Percentiles rank a stretch among this genome's conserved stretches.
phyloP scores from a whole-genome alignment of 1,284 basidiomycete genomes.

The Phlebopus sp. region DNA sequence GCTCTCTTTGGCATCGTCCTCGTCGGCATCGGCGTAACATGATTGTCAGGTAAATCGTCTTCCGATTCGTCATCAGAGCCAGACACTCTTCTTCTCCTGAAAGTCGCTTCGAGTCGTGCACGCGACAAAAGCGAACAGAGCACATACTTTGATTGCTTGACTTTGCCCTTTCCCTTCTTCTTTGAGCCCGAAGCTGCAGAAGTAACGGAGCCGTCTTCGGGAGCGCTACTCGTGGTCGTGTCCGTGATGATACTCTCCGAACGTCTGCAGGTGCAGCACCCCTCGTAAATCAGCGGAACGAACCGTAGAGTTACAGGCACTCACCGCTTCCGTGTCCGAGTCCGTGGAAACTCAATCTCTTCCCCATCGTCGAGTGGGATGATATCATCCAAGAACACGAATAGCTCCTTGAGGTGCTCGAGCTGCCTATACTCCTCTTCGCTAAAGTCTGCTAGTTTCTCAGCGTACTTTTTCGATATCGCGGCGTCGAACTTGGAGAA shows the following conservation, averaged over 20 bases:
- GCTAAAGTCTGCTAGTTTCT: slow-evolving; percentile 67
- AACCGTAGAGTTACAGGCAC: slow-evolving; percentile 1
- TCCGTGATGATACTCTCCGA: slow-evolving; percentile 44
- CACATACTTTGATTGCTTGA: slow-evolving; percentile 37
- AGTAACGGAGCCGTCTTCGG: slow-evolving; percentile 23
- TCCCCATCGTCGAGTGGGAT: slow-evolving; percentile 56
- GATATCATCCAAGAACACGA: slow-evolving; percentile 64
- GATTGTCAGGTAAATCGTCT: slow-evolving; percentile 24
- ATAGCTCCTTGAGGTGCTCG: slow-evolving; percentile 58
- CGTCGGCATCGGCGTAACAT: slow-evolving; percentile 34
- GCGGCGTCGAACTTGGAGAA: slow-evolving; percentile 71
- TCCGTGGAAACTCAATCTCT: slow-evolving; percentile 41
- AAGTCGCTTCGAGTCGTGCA: neutral
- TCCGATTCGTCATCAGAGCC: slow-evolving; percentile 43
- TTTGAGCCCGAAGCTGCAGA: slow-evolving; percentile 31
- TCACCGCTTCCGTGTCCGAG: slow-evolving; percentile 46
- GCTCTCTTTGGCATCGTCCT: slow-evolving; percentile 43
- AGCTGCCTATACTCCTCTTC: slow-evolving; percentile 67
- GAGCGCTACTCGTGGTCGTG: slow-evolving; percentile 33
- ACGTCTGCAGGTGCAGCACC: slow-evolving; percentile 36
- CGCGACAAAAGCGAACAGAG: neutral
- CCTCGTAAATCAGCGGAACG: slow-evolving; percentile 1
- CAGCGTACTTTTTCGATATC: slow-evolving; percentile 70
- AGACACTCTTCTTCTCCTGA: slow-evolving; percentile 45
- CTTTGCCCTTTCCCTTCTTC: slow-evolving; percentile 29